Conservation (phyloP, 306 rosid species). For the Trifolium fragiferum region DNA sequence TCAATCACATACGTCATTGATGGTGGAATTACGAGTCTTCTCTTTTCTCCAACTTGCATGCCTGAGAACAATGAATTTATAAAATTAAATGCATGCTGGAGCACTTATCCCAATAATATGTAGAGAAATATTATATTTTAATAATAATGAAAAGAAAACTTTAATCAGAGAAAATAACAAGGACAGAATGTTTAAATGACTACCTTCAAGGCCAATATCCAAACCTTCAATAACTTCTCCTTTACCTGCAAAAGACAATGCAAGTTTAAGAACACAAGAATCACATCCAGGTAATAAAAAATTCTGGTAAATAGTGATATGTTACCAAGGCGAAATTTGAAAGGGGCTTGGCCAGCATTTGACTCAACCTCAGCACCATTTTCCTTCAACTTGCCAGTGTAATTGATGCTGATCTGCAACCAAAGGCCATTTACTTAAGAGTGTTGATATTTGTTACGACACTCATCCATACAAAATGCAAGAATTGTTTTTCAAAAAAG, state of each 20-base stretch:
- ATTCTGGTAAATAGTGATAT: constrained; percentile 1
- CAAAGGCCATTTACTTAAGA: constrained; percentile 40
- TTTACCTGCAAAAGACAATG: constrained; percentile 60
- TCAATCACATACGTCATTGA: constrained; percentile 62
- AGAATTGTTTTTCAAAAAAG: too few species aligned
- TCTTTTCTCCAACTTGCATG: constrained; percentile 80
- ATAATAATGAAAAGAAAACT: constrained; percentile 2
- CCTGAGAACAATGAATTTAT: constrained; percentile 54
- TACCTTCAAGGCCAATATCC: constrained; percentile 91
- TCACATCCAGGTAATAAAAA: constrained; percentile 7
- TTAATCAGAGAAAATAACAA: constrained; percentile 16
- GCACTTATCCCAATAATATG: neutral
- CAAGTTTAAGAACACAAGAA: constrained; percentile 32
- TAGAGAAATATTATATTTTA: neutral
- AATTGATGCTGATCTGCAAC: constrained; percentile 72
- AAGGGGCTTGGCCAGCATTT: constrained; percentile 53
- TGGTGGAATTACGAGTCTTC: constrained; percentile 86
- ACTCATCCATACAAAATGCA: too few species aligned
- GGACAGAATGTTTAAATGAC: constrained; percentile 27
- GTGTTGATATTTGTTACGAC: too few species aligned
- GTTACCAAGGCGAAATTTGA: constrained; percentile 87
- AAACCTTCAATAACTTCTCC: constrained; percentile 69
- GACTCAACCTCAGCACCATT: constrained; percentile 63
- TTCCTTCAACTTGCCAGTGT: constrained; percentile 69
- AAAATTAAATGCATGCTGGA: neutral